Conservation (phyloP, 129 eudicot species). For the Escallonia herrerae region DNA sequence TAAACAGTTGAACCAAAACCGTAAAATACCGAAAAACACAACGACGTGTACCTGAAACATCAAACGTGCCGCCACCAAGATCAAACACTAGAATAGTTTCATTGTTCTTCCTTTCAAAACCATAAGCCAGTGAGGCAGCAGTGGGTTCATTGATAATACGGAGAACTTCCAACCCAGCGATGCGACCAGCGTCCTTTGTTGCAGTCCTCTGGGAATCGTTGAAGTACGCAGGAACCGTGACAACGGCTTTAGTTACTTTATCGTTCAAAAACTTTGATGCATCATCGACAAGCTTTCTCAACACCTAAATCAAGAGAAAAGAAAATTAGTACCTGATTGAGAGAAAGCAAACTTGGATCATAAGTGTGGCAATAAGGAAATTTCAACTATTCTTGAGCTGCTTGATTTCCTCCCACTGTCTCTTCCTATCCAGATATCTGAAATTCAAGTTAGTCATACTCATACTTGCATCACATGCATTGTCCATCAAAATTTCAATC, state of each 20-base stretch:
- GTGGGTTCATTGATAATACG: slow-evolving; percentile 95
- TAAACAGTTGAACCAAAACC: too few species aligned
- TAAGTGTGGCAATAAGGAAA: too few species aligned
- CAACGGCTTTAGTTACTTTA: slow-evolving; percentile 89
- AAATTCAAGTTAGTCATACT: too few species aligned
- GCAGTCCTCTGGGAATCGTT: slow-evolving; percentile 98
- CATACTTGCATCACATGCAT: too few species aligned
- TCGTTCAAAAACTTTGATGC: slow-evolving; percentile 90
- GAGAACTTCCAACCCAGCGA: slow-evolving; percentile 93
- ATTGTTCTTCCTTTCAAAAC: slow-evolving; percentile 86
- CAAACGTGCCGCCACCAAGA: slow-evolving; percentile 97
- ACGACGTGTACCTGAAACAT: slow-evolving; percentile 72
- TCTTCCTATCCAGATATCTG: too few species aligned
- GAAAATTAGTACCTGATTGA: too few species aligned
- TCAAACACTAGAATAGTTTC: slow-evolving; percentile 93
- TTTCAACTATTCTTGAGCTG: too few species aligned
- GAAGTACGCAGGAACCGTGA: slow-evolving; percentile 95
- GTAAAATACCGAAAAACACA: too few species aligned
- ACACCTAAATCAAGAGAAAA: slow-evolving; percentile 35
- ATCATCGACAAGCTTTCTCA: slow-evolving; percentile 97
- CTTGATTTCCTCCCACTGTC: too few species aligned
- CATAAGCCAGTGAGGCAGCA: slow-evolving; percentile 94
- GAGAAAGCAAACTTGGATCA: too few species aligned
- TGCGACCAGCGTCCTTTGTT: slow-evolving; percentile 93
- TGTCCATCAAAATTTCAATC: too few species aligned